These are phyloP conservation scores for Copromyces sp. DNA, from an alignment of 495 filamentous ascomycete species.

Conservation along the genomic window DNA sequence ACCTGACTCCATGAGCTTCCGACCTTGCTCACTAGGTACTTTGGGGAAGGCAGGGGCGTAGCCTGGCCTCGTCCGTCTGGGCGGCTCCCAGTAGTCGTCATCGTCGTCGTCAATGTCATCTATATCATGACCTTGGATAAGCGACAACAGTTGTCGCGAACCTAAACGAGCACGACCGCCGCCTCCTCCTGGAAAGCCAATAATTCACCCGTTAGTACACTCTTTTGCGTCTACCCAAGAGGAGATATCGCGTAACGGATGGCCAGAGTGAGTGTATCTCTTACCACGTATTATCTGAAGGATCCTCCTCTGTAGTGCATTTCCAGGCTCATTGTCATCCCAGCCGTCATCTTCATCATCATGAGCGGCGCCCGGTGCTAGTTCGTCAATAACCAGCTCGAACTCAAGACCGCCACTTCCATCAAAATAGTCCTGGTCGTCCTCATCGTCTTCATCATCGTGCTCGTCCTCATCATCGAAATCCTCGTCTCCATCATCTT, in stretches of 20 bases:
- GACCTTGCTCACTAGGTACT: slow-evolving; percentile 67
- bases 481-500: slow-evolving; percentile 13
- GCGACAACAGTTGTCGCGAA: background rate
- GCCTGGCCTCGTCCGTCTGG: slow-evolving; percentile 16
- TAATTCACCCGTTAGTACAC: background rate
- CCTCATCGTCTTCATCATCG: slow-evolving; percentile 40
- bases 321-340: background rate
- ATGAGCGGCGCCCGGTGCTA: background rate
- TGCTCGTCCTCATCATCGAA: slow-evolving; percentile 35
- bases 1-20: slow-evolving; percentile 67
- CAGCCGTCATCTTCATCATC: background rate
- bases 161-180: background rate
- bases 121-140: background rate
- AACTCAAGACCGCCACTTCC: slow-evolving; percentile 22
- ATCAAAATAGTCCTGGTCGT: slow-evolving; percentile 36
- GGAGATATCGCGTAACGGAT: background rate
- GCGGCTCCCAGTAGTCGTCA: slow-evolving; percentile 11
- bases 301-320: slow-evolving; percentile 18
- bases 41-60: slow-evolving; percentile 51
- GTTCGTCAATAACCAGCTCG: slow-evolving; percentile 19
- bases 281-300: slow-evolving; percentile 21
- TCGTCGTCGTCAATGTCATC: slow-evolving; percentile 23
- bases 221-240: slow-evolving; percentile 24
- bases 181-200: slow-evolving; percentile 21
- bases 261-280: background rate